A percentile compares a stretch with the other conserved stretches of the same genome.
These are phyloP conservation scores for Primulina tabacum DNA, from an alignment of 257 asterid species.

Conservation along the genomic window DNA sequence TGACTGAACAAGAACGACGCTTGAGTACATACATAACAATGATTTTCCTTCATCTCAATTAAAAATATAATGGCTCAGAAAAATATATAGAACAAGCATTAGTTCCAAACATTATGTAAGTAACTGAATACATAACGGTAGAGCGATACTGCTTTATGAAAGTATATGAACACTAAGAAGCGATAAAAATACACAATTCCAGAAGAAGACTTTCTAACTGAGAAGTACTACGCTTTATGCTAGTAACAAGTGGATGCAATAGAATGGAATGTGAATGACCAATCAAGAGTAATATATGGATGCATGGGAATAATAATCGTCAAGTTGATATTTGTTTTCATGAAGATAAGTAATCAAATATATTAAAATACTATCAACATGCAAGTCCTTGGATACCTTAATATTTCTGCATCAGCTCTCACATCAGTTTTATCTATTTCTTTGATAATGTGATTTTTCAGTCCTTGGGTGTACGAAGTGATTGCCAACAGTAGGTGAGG, in stretches of 20 bases:
- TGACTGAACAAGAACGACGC: background rate
- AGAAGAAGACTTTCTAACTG: constrained; percentile 7
- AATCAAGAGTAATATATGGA: background rate
- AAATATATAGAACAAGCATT: too few species aligned
- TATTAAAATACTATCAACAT: constrained; percentile 12
- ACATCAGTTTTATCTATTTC: constrained; percentile 84
- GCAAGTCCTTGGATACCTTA: constrained; percentile 51
- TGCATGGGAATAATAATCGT: background rate
- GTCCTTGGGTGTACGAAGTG: constrained; percentile 70
- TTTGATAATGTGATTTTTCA: constrained; percentile 55
- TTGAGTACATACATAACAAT: background rate
- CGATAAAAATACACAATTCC: background rate
- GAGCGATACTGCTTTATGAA: background rate
- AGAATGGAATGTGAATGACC: too few species aligned
- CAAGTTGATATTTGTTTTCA: background rate
- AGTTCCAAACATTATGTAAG: too few species aligned
- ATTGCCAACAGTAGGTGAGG: constrained; percentile 87
- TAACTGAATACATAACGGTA: too few species aligned
- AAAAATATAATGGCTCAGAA: background rate
- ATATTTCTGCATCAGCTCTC: constrained; percentile 94
- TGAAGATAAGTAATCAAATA: background rate
- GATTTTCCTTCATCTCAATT: background rate
- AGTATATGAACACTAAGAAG: background rate
- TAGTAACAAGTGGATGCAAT: background rate
- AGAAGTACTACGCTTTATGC: background rate